These are phyloP conservation scores for Xerophyta viscosa DNA, from an alignment of 106 monocot genomes.

Conservation along the genomic window DNA sequence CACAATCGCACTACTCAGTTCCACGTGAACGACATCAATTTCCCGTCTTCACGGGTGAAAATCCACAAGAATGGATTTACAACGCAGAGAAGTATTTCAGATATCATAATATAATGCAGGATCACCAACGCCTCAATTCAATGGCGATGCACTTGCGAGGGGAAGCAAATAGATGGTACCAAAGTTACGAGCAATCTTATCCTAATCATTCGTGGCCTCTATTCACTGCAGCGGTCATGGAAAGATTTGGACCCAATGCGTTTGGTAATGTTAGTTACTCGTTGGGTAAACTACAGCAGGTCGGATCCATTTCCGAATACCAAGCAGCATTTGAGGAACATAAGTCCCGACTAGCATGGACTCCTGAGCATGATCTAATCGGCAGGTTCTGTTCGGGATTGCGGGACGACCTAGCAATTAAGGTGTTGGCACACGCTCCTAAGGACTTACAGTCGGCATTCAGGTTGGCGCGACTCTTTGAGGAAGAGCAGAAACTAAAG, in stretches of 20 bases:
- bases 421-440: background rate
- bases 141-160: background rate
- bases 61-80: no score
- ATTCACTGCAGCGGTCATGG: background rate
- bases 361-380: background rate
- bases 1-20: no score
- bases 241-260: background rate
- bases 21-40: no score
- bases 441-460: background rate
- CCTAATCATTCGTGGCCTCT: background rate
- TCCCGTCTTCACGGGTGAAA: no score
- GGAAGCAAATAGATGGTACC: background rate
- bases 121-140: no score
- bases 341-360: background rate
- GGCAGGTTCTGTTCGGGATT: background rate
- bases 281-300: background rate
- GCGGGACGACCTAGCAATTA: background rate
- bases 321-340: background rate
- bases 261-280: background rate
- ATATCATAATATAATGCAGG: no score
- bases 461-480: background rate
- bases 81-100: no score
- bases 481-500: no score
- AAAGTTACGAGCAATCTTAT: background rate
- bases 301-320: background rate